Evolutionary conservation across 202 grass and related monocot species (phyloP).

Genomic region (Schoenoplectus triqueter): DNA sequence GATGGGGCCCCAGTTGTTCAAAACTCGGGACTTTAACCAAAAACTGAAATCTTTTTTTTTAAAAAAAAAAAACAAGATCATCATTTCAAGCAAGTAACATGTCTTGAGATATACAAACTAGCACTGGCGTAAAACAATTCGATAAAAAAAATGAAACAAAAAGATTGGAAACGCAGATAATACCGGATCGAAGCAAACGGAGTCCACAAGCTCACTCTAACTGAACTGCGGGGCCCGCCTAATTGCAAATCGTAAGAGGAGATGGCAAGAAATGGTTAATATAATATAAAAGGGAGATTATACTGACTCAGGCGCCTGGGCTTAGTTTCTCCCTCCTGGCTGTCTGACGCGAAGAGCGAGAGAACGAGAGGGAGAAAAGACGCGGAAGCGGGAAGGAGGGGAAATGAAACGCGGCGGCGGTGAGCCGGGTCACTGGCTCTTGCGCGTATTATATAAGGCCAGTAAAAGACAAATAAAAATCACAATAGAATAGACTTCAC

Average conservation of each 20-base stretch:
- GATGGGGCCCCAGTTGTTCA: background rate
- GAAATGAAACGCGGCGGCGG: background rate
- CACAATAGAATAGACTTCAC: no score
- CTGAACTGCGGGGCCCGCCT: background rate
- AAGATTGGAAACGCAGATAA: background rate
- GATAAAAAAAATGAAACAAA: background rate
- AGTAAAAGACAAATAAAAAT: no score
- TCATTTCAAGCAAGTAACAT: background rate
- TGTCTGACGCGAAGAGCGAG: conserved; percentile 20
- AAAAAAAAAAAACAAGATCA: conserved; percentile 5
- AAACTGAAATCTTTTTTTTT: background rate
- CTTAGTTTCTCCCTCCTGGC: background rate
- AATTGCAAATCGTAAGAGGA: background rate
- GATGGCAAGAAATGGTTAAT: conserved; percentile 5
- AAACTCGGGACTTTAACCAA: background rate
- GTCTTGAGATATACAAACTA: background rate
- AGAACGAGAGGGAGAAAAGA: background rate
- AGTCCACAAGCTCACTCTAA: background rate
- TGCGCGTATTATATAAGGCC: background rate
- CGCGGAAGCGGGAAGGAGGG: background rate
- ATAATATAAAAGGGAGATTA: background rate
- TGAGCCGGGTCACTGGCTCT: background rate
- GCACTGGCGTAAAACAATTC: background rate
- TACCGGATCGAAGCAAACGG: conserved; percentile 28
- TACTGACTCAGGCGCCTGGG: background rate